Conservation (phyloP, 1,284 basidiomycete species). For the Rhizoctonia solani region DNA sequence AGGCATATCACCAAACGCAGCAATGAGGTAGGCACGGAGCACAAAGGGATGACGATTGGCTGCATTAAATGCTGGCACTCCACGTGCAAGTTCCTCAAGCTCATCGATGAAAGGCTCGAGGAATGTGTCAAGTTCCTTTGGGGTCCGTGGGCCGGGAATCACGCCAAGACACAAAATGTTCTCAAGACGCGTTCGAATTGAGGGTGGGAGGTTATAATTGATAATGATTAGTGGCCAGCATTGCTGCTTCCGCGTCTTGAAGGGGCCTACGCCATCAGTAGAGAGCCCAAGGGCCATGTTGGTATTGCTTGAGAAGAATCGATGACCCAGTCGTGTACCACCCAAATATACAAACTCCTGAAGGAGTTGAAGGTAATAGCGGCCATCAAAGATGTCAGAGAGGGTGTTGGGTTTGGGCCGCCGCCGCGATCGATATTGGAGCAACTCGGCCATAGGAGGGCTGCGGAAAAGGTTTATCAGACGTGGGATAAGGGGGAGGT, state of each 20-base stretch:
- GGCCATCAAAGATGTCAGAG: background rate
- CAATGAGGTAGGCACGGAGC: constrained; percentile 28
- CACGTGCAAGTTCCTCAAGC: constrained; percentile 42
- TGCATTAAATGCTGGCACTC: constrained; percentile 43
- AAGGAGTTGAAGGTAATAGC: background rate
- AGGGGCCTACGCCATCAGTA: constrained; percentile 45
- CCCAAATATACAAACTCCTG: background rate
- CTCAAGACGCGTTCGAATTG: constrained; percentile 41
- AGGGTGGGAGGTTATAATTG: constrained; percentile 46
- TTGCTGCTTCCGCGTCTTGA: constrained; percentile 41
- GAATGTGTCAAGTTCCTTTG: constrained; percentile 45
- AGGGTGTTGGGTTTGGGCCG: background rate
- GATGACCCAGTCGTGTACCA: constrained; percentile 35
- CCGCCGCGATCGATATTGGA: background rate
- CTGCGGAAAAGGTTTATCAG: too few relatives aligned
- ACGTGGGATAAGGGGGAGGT: background rate
- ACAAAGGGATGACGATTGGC: background rate
- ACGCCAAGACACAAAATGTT: constrained; percentile 44
- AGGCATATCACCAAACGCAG: constrained; percentile 36
- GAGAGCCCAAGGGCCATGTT: constrained; percentile 46
- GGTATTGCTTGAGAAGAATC: constrained; percentile 43
- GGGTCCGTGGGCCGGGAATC: constrained; percentile 46
- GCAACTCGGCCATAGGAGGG: too few relatives aligned
- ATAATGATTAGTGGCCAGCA: constrained; percentile 42
- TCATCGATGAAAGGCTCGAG: constrained; percentile 45